Evolutionary conservation across 148 eudicot species (phyloP), one percentile per base, ranked within the genome.

Genomic region (Fagopyrum homotropicum): DNA sequence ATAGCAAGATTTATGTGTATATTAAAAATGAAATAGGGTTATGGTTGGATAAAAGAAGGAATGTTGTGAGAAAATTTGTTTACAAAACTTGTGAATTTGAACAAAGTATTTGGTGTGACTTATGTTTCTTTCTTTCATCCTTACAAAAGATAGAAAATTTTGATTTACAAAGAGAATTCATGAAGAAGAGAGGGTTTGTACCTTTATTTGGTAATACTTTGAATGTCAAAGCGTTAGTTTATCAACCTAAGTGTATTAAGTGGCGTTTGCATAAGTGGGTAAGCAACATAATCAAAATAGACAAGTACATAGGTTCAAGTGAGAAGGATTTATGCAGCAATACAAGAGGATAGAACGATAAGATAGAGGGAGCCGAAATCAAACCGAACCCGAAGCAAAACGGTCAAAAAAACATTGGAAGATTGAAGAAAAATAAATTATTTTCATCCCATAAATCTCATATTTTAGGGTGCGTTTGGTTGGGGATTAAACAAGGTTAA

Each of bases 211-310:
- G n/a, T 63, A 0, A 5, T 40, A 66, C 46, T 40, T 66, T 66
- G 71, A 66, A 66, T 40, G 71, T 66, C 71, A 66, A 66, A 66
- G 46, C 43, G 71, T 66, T 66, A 40, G 71, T 66, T 66, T 40
- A 66, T 66, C 71, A 66, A 66, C 71, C 46, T 40, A 49, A 17
- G 46, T 11, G 47, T 14, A 40, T 61, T 17, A 17, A 22, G 60
- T 30, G 69, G 7, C 17, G 43, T 66, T 40, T 40, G 71, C 30
- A 66, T 35, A 40, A 29, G 71, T 66, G 9, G 71, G 71, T 66
- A 66, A 66, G 47, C 71, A 66, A 45, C n/a, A 66, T 10, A 35
- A 35, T 2, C 40, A 35, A 35, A 35, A 35, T 35, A 35, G 2
- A 1, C 3, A 2, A 35, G 40, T 35, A 35, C 3, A 35, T 35